phyloP scores from a whole-genome alignment of 768 basidiomycete genomes.

The Ephemerocybe angulata region DNA sequence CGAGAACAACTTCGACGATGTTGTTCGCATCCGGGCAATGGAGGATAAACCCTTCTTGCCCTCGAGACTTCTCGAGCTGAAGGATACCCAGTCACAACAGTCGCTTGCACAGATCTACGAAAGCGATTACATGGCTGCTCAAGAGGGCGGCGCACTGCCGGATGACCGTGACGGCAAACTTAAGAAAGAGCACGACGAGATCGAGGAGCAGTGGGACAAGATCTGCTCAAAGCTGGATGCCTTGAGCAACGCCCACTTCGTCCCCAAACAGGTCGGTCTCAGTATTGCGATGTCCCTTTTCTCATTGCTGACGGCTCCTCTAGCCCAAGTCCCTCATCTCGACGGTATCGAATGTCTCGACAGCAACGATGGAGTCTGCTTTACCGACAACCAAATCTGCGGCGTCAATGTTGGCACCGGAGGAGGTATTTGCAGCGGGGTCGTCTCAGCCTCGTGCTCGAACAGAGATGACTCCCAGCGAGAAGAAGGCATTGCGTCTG shows the following conservation, averaged over 20 bases:
- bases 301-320: conserved; percentile 1
- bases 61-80: conserved; percentile 82
- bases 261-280: conserved; percentile 79
- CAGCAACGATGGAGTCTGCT: conserved; percentile 83
- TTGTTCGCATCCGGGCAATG: conserved; percentile 72
- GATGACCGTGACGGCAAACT: conserved; percentile 90
- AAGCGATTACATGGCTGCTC: conserved; percentile 76
- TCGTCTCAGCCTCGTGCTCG: conserved; percentile 55
- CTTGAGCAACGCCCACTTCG: conserved; percentile 90
- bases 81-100: conserved; percentile 83
- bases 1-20: conserved; percentile 86
- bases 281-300: not conserved
- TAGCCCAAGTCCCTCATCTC: conserved; percentile 89
- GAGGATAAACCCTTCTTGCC: conserved; percentile 90
- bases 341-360: conserved; percentile 77
- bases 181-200: conserved; percentile 83
- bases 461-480: conserved; percentile 78
- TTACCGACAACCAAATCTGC: conserved; percentile 78
- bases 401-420: conserved; percentile 84
- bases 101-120: conserved; percentile 97
- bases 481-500: conserved; percentile 71
- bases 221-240: conserved; percentile 90
- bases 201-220: conserved; percentile 78
- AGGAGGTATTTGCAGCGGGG: conserved; percentile 76
- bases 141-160: conserved; percentile 46